Conservation (phyloP, 2,329 filamentous ascomycete species). For the Alternaria tenuissima region DNA sequence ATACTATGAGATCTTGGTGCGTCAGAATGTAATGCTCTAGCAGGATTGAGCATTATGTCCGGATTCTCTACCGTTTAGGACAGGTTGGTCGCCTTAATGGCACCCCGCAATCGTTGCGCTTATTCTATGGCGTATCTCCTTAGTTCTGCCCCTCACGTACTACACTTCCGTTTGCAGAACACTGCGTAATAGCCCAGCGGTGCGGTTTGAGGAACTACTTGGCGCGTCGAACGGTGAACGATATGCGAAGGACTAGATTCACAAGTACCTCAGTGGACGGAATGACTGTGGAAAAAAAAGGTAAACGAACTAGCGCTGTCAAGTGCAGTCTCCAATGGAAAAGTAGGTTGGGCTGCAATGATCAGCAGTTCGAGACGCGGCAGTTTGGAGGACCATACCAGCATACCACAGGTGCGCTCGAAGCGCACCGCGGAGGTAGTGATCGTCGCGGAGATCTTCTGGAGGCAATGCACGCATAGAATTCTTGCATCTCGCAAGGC, state of each 20-base stretch:
- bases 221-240: conserved; percentile 30
- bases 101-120: neutral
- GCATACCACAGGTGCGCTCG: neutral
- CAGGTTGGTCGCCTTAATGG: neutral
- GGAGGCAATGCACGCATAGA: neutral
- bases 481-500: neutral
- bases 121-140: neutral
- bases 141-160: neutral
- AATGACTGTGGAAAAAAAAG: neutral
- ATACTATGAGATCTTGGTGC: neutral
- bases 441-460: neutral
- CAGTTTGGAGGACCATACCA: neutral
- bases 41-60: neutral
- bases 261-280: neutral
- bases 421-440: neutral
- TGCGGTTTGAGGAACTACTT: conserved; percentile 18
- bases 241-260: neutral
- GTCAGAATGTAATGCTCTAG: neutral
- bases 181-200: conserved; percentile 7
- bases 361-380: neutral
- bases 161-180: neutral
- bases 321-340: neutral
- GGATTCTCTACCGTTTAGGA: neutral
- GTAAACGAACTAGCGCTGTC: conserved; percentile 8
- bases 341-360: conserved; percentile 17